phyloP scores from a whole-genome alignment of 495 filamentous ascomycete species.

The Trypethelium eluteriae region DNA sequence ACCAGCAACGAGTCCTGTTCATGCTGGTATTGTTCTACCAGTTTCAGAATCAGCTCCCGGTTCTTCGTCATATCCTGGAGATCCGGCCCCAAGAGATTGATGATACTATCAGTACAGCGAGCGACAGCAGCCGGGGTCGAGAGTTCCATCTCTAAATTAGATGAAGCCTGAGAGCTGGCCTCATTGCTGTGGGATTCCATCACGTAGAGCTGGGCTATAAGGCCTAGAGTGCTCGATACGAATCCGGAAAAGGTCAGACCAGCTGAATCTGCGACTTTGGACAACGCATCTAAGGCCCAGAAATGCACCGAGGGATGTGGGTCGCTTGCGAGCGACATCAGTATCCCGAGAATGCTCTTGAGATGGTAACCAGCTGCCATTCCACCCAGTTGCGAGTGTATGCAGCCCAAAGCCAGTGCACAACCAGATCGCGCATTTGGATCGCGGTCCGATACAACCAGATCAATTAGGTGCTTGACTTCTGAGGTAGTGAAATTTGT shows the following conservation, averaged over 20 bases:
- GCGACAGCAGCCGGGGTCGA: conserved; percentile 75
- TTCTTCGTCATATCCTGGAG: conserved; percentile 90
- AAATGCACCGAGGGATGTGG: conserved; percentile 94
- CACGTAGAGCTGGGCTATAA: conserved; percentile 86
- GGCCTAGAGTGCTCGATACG: conserved; percentile 81
- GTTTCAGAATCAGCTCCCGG: conserved; percentile 78
- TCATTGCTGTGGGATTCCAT: conserved; percentile 86
- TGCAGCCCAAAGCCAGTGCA: conserved; percentile 85
- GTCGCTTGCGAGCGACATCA: conserved; percentile 93
- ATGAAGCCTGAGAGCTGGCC: conserved; percentile 64
- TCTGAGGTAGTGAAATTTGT: conserved; percentile 81
- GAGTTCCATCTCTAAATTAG: conserved; percentile 78
- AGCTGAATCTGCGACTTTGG: conserved; percentile 83
- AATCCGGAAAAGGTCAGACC: conserved; percentile 86
- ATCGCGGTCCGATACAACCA: conserved; percentile 85
- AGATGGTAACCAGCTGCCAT: conserved; percentile 98
- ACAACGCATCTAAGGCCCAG: conserved; percentile 85
- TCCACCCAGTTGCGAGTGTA: conserved; percentile 89
- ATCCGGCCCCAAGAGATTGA: conserved; percentile 94
- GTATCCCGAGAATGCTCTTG: conserved; percentile 87
- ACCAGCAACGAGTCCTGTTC: conserved; percentile 69
- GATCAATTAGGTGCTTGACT: conserved; percentile 87
- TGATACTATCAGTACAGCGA: conserved; percentile 83
- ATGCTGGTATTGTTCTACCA: conserved; percentile 72
- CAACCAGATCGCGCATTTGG: conserved; percentile 89